These are phyloP conservation scores for Thinopyrum elongatum DNA, from an alignment of 176 grass and related monocot genomes.

Conservation along the genomic window DNA sequence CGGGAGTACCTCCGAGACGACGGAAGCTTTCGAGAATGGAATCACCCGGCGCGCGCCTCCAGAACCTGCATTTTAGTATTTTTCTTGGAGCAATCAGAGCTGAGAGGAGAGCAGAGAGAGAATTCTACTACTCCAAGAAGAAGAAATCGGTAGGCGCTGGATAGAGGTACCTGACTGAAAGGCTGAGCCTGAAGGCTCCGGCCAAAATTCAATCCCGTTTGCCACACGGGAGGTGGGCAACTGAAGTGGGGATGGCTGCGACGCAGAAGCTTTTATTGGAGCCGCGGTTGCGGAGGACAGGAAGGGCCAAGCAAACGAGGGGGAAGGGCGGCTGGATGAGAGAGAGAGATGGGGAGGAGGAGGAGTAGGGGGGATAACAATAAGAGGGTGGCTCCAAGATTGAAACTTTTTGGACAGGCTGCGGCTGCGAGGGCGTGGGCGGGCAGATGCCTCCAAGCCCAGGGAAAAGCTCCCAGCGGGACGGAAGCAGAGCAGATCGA, in stretches of 20 bases:
- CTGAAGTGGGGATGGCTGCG: not conserved
- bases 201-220: not conserved
- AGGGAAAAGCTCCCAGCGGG: not conserved
- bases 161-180: not conserved
- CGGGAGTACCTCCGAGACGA: constrained; percentile 2
- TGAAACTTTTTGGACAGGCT: constrained; percentile 39
- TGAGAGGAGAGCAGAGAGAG: not conserved
- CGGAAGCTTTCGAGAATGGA: not conserved
- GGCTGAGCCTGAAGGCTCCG: not conserved
- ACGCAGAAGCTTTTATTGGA: not conserved
- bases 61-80: constrained; percentile 1
- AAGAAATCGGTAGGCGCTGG: not conserved
- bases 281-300: constrained; percentile 5
- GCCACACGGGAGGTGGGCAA: not conserved
- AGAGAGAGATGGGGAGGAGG: not conserved
- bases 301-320: constrained; percentile 2
- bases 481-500: constrained; percentile 1
- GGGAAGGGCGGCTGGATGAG: not conserved
- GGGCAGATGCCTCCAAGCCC: constrained; percentile 36
- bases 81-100: not conserved
- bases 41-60: constrained; percentile 12
- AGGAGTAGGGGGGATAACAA: not conserved
- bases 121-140: too few relatives aligned
- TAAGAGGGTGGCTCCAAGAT: constrained; percentile 30
- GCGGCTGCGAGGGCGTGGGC: not conserved